Base-by-base conservation (phyloP, 306 rosid genomes). In the Begonia fuchsioides region DNA sequence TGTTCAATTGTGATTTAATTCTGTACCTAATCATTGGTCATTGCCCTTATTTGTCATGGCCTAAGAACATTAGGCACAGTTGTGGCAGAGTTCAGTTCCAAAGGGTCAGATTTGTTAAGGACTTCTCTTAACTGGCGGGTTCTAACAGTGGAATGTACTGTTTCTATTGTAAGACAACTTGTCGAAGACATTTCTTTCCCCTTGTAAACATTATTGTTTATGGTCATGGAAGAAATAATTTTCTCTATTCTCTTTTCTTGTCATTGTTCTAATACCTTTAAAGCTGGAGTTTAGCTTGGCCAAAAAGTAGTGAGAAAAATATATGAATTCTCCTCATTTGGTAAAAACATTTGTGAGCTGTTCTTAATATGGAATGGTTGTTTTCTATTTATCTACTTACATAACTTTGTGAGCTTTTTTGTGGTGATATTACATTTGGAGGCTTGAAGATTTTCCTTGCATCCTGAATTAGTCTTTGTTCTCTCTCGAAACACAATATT, bases 81-180 rank as follows among this genome's bases (percentile, higher is more conserved):
- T 74, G 69, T 75, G 74, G 70, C 66, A 68, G 62, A 68, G 71
- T 76, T 71, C 81, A 76, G 70, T 88, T 72, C 68, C 62, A 58
- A 80, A 74, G 68, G 77, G 76, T 74, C 67, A 86, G 68, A 72
- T 77, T 70, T 66, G 74, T 60, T 65, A 76, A 46, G 78, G 75
- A 77, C 60, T 60, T 65, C 77, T 45, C 81, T 65, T 52, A 69
- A 80, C 35, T 68, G 94, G 86, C 86, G 63, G 64, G 76, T 71
- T 82, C 95, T 74, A 72, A 81, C 94, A 57, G 76, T 75, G 82
- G 90, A 74, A 63, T 85, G 85, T 92, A 79, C 95, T 92, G 94
- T 82, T 82, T 79, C 93, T 75, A 92, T 86, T 61, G 99, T 92
- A 92, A 86, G 99, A 92, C 82, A 86, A 92, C 99, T 74, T 59